phyloP scores from a whole-genome alignment of 768 basidiomycete species.

The Wakefieldia striispora region DNA sequence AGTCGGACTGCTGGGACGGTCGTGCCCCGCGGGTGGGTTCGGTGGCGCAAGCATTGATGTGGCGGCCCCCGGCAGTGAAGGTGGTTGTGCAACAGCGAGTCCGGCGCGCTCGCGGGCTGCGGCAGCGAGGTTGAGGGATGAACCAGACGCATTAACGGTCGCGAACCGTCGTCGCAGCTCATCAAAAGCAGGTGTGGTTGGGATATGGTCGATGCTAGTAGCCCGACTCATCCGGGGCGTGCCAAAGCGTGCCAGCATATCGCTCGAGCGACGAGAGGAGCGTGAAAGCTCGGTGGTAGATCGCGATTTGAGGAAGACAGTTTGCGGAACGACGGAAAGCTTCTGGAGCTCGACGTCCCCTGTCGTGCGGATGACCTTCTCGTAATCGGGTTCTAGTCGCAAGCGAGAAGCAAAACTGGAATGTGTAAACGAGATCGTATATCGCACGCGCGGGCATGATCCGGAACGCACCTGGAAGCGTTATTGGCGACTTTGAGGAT shows the following conservation, averaged over 20 bases:
- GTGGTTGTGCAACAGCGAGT: conserved; percentile 17
- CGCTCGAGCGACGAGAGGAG: conserved; percentile 43
- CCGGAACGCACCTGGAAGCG: conserved; percentile 58
- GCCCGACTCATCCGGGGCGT: conserved; percentile 49
- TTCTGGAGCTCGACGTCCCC: conserved; percentile 80
- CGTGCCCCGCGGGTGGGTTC: conserved; percentile 26
- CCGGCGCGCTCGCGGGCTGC: conserved; percentile 46
- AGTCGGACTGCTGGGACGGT: conserved; percentile 75
- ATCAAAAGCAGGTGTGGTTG: conserved; percentile 62
- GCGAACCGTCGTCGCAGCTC: conserved; percentile 76
- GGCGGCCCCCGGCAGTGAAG: conserved; percentile 8
- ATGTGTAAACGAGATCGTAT: not conserved
- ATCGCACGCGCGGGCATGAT: not conserved
- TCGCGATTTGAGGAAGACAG: conserved; percentile 72
- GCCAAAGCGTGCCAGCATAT: conserved; percentile 45
- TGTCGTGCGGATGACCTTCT: conserved; percentile 59
- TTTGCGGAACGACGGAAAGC: conserved; percentile 86
- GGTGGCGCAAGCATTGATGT: conserved; percentile 24
- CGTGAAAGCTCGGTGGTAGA: conserved; percentile 37
- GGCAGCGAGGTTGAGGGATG: conserved; percentile 52
- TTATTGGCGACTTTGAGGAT: conserved; percentile 80
- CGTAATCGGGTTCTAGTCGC: conserved; percentile 59
- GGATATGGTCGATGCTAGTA: conserved; percentile 45
- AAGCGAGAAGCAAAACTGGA: conserved; percentile 66
- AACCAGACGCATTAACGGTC: conserved; percentile 68